Evolutionary conservation across 768 basidiomycete species (phyloP).

Genomic region (Cystofilobasidium bisporidii): DNA sequence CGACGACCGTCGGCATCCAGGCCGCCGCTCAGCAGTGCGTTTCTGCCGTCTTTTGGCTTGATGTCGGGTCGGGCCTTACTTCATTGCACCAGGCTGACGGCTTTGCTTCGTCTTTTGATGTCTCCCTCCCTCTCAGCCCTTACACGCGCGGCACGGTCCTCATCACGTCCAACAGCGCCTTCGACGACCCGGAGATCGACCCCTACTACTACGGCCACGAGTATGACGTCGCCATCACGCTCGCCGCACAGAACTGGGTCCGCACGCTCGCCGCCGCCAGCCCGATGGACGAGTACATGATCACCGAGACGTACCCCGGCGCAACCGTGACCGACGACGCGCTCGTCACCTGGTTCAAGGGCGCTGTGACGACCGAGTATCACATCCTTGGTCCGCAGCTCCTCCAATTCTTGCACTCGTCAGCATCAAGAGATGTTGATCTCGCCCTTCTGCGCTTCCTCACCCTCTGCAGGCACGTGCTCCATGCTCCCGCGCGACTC

Average conservation of each 20-base stretch:
- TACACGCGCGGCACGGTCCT: constrained; percentile 42
- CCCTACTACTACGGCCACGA: constrained; percentile 49
- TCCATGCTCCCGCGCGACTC: constrained; percentile 51
- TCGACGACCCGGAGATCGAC: constrained; percentile 55
- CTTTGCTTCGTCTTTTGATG: background rate
- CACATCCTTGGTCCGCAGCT: constrained; percentile 42
- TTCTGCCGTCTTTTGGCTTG: no score
- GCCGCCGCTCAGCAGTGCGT: constrained; percentile 52
- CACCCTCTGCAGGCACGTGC: constrained; percentile 41
- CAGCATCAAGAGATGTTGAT: no score
- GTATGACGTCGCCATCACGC: constrained; percentile 22
- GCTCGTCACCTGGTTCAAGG: constrained; percentile 24
- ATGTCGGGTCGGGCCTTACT: no score
- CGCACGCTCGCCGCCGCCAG: constrained; percentile 18
- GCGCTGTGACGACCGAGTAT: constrained; percentile 42
- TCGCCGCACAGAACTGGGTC: constrained; percentile 20
- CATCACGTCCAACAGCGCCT: constrained; percentile 47
- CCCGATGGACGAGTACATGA: constrained; percentile 22
- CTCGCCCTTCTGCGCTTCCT: background rate
- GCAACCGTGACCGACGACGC: constrained; percentile 5
- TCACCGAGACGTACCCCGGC: constrained; percentile 11
- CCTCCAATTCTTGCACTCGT: background rate
- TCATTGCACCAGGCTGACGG: background rate
- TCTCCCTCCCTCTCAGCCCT: constrained; percentile 35
- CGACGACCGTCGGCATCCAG: constrained; percentile 48